Evolutionary conservation across 2,329 filamentous ascomycete genomes (phyloP).

Genomic region (Aspergillus intermedius): DNA sequence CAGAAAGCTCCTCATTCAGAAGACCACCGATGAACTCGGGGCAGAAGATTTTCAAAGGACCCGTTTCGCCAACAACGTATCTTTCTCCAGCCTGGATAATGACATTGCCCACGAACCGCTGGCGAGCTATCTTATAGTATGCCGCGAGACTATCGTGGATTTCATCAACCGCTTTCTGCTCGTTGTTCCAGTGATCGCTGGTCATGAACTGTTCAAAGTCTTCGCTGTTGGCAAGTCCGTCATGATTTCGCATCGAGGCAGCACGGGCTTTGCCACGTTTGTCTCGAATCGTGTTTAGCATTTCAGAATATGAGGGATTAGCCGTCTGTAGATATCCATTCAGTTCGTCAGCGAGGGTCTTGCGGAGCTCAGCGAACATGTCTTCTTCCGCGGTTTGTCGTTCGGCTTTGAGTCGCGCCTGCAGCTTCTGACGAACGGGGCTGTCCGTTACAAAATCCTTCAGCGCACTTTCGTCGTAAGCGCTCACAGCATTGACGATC

Average conservation of each 20-base stretch:
- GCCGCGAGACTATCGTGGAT: slow-evolving; percentile 55
- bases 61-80: slow-evolving; percentile 45
- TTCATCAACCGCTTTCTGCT: slow-evolving; percentile 40
- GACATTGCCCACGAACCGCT: slow-evolving; percentile 57
- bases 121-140: slow-evolving; percentile 58
- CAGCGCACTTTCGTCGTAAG: slow-evolving; percentile 16
- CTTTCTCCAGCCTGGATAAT: slow-evolving; percentile 53
- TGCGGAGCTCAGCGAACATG: slow-evolving; percentile 42
- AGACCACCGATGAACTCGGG: slow-evolving; percentile 47
- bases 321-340: slow-evolving; percentile 42
- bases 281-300: slow-evolving; percentile 20
- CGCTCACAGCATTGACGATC: slow-evolving; percentile 3
- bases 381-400: slow-evolving; percentile 31
- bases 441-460: slow-evolving; percentile 1
- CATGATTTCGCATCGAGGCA: slow-evolving; percentile 1
- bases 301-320: slow-evolving; percentile 47
- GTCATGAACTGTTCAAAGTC: slow-evolving; percentile 4
- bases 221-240: background rate
- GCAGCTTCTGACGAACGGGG: slow-evolving; percentile 1
- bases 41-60: slow-evolving; percentile 49
- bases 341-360: slow-evolving; percentile 48
- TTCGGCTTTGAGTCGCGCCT: slow-evolving; percentile 21
- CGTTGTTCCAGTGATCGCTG: slow-evolving; percentile 26
- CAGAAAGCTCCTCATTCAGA: slow-evolving; percentile 43
- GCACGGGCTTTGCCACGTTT: slow-evolving; percentile 8